Evolutionary conservation across 805 yeast genomes (phyloP), one percentile per base, ranked within the genome.

Genomic region (Kockiozyma suomiensis): DNA sequence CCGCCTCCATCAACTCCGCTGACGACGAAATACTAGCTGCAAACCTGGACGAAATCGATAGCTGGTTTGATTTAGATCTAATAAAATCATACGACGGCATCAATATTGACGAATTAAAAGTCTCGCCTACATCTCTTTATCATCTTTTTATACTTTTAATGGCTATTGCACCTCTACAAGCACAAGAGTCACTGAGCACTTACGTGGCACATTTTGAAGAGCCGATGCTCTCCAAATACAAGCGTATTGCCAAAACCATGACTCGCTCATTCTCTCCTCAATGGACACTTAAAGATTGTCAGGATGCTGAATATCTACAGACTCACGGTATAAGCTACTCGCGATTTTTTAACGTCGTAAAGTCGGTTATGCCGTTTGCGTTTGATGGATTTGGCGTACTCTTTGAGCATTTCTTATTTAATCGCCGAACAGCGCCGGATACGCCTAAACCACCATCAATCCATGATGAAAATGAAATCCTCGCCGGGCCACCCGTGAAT

Each of bases 91-190:
- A 75, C 65, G 86, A 83, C 68, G 75, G 73, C 2, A 68, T 81
- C 12, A 78, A 79, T n/a, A 50, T 79, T 0, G 72, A 75, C 0
- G 65, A 72, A 1, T 58, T 80, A 40, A 61, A 66, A 1, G 61
- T 86, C 0, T 68, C 78, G 0, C 83, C 82, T 0, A 54, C 67
- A 0, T 77, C 76, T 4, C 59, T 86, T 33, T 72, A 75, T 2
- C 74, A 75, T 4, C 49, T 87, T 1, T 53, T 86, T 10, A 75
- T 86, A 0, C 80, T 86, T 60, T 60, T 81, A 21, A 73, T 87
- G 33, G 63, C 81, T 0, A 67, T 83, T 1, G 72, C 78, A 0
- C 75, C 82, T 8, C 65, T 78, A 64, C 71, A 72, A 69, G 75
- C 70, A 53, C 69, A 59, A 49, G 71, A 76, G 73, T 77, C 77